phyloP scores from a whole-genome alignment of 2,329 filamentous ascomycete species.

The Penicillium aurantiogriseum region DNA sequence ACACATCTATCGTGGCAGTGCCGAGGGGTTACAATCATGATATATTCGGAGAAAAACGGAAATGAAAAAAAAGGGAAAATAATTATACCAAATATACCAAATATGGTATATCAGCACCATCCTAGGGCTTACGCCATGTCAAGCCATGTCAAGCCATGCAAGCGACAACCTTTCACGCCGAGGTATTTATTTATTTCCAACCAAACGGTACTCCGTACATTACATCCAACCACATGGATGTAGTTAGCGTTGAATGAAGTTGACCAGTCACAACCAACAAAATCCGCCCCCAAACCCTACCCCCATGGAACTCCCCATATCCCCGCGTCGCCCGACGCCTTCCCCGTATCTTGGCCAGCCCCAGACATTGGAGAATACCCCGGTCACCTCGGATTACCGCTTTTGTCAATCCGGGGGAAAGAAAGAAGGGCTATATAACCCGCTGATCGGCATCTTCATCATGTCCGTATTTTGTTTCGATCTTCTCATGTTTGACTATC shows the following conservation, averaged over 20 bases:
- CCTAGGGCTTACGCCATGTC: neutral
- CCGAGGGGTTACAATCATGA: neutral
- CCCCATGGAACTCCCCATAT: conserved; percentile 9
- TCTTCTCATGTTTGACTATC: conserved; percentile 14
- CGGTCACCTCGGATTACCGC: conserved; percentile 24
- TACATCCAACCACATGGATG: neutral
- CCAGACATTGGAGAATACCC: conserved; percentile 12
- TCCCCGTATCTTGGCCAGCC: conserved; percentile 28
- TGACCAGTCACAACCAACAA: conserved; percentile 6
- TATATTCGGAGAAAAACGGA: neutral
- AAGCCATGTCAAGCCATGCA: conserved; percentile 4
- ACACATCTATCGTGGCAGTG: neutral
- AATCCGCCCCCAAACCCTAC: conserved; percentile 16
- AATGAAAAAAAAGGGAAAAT: neutral
- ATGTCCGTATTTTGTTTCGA: conserved; percentile 3
- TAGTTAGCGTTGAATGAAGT: neutral
- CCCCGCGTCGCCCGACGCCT: conserved; percentile 19
- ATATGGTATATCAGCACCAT: neutral
- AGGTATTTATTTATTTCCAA: neutral
- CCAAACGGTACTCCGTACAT: neutral
- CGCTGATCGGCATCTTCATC: conserved; percentile 4
- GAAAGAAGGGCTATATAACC: conserved; percentile 24
- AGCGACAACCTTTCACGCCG: conserved; percentile 6
- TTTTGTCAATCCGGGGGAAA: conserved; percentile 24
- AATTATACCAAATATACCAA: neutral